Evolutionary conservation across 1,139 yeast genomes (phyloP).

Genomic region (Pichia sp.): DNA sequence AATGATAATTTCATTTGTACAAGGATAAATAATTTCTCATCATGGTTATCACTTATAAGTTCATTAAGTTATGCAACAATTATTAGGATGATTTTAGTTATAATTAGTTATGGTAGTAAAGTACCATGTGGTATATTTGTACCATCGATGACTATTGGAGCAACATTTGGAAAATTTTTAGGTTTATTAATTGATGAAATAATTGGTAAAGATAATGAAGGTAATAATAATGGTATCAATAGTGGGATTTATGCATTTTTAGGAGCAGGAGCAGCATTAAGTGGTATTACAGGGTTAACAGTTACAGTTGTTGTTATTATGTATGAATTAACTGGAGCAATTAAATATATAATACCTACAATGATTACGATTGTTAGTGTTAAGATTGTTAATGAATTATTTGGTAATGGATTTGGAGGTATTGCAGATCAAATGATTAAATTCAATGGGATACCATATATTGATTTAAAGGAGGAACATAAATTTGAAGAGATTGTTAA

Average conservation of each 20-base stretch:
- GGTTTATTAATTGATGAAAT: slow-evolving; percentile 57
- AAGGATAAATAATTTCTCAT: too few species aligned
- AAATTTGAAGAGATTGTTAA: slow-evolving; percentile 35
- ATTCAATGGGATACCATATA: slow-evolving; percentile 81
- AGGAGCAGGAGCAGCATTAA: slow-evolving; percentile 95
- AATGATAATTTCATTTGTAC: slow-evolving; percentile 22
- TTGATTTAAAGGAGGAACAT: slow-evolving; percentile 67
- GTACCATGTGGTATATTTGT: slow-evolving; percentile 96
- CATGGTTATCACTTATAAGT: neutral
- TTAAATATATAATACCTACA: slow-evolving; percentile 82
- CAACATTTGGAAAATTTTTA: slow-evolving; percentile 81
- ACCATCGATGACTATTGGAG: slow-evolving; percentile 96
- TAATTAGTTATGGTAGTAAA: slow-evolving; percentile 82
- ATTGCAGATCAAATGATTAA: slow-evolving; percentile 93
- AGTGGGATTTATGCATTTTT: slow-evolving; percentile 93
- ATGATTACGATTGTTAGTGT: slow-evolving; percentile 96
- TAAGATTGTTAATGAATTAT: slow-evolving; percentile 62
- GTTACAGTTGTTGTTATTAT: slow-evolving; percentile 90
- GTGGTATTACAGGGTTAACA: slow-evolving; percentile 89
- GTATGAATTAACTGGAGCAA: slow-evolving; percentile 94
- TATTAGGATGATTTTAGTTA: slow-evolving; percentile 62
- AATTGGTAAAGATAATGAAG: slow-evolving; percentile 7
- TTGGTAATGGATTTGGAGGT: slow-evolving; percentile 68
- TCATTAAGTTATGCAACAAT: slow-evolving; percentile 51
- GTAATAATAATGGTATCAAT: slow-evolving; percentile 51